Evolutionary conservation across 805 yeast genomes (phyloP).

Genomic region (Cephaloascus fragrans): DNA sequence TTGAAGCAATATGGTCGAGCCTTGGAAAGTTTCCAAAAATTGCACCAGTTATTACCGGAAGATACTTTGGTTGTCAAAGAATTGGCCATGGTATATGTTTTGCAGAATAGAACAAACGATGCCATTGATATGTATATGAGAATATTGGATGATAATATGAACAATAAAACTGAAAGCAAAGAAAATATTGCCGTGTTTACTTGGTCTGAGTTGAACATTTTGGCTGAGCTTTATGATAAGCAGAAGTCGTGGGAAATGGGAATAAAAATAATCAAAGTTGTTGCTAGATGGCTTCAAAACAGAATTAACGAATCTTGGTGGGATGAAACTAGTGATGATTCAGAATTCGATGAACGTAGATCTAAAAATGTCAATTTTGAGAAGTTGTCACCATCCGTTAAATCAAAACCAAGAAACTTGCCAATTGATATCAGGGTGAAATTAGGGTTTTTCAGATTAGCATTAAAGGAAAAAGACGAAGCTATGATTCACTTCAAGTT

Average conservation of each 20-base stretch:
- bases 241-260: conserved; percentile 58
- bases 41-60: conserved; percentile 29
- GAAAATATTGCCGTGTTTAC: conserved; percentile 45
- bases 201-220: conserved; percentile 83
- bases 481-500: conserved; percentile 63
- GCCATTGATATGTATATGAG: conserved; percentile 65
- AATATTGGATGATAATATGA: conserved; percentile 50
- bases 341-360: conserved; percentile 77
- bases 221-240: conserved; percentile 70
- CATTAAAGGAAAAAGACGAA: conserved; percentile 53
- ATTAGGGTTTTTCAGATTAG: conserved; percentile 65
- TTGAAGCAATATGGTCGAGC: conserved; percentile 64
- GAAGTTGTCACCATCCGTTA: conserved; percentile 23
- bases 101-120: conserved; percentile 54
- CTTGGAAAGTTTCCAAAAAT: conserved; percentile 56
- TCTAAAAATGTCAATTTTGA: conserved; percentile 33
- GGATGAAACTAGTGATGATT: conserved; percentile 57
- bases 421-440: conserved; percentile 87
- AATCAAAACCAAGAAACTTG: conserved; percentile 27
- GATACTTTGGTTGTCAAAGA: conserved; percentile 23
- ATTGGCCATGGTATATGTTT: conserved; percentile 39
- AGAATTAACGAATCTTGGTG: conserved; percentile 59
- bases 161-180: conserved; percentile 9
- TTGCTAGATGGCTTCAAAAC: conserved; percentile 75
- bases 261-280: conserved; percentile 52